Evolutionary conservation across 2,329 filamentous ascomycete genomes (phyloP).

Genomic region (Xylariaceae sp.): DNA sequence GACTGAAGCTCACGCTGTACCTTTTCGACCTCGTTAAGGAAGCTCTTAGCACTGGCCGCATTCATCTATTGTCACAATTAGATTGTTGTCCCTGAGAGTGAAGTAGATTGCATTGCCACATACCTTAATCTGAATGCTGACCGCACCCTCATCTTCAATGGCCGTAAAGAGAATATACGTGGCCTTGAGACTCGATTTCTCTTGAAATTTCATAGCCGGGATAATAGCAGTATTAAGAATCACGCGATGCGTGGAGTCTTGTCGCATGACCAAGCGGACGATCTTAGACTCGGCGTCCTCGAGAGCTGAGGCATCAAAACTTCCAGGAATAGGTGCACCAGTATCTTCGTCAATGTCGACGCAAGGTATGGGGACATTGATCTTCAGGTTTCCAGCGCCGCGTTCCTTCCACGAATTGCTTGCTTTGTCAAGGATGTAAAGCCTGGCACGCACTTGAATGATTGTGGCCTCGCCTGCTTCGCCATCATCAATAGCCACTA

Average conservation of each 20-base stretch:
- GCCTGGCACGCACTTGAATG: constrained; percentile 78
- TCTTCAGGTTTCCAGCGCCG: constrained; percentile 80
- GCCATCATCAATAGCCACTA: constrained; percentile 79
- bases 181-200: constrained; percentile 74
- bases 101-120: constrained; percentile 29
- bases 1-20: constrained; percentile 58
- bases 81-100: neutral
- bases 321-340: constrained; percentile 54
- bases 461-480: constrained; percentile 82
- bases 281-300: constrained; percentile 58
- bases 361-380: constrained; percentile 72
- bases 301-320: constrained; percentile 61
- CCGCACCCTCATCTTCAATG: constrained; percentile 62
- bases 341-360: constrained; percentile 59
- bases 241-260: constrained; percentile 86
- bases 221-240: constrained; percentile 85
- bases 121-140: constrained; percentile 68
- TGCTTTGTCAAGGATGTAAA: constrained; percentile 77
- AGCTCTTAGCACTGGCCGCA: constrained; percentile 57
- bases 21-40: constrained; percentile 55
- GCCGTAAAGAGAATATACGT: constrained; percentile 71
- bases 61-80: constrained; percentile 52
- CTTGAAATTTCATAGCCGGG: constrained; percentile 78
- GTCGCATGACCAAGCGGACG: constrained; percentile 84
- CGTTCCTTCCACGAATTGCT: constrained; percentile 86